Conservation (phyloP, 2,329 filamentous ascomycete genomes). For the Sporothrix luriei region DNA sequence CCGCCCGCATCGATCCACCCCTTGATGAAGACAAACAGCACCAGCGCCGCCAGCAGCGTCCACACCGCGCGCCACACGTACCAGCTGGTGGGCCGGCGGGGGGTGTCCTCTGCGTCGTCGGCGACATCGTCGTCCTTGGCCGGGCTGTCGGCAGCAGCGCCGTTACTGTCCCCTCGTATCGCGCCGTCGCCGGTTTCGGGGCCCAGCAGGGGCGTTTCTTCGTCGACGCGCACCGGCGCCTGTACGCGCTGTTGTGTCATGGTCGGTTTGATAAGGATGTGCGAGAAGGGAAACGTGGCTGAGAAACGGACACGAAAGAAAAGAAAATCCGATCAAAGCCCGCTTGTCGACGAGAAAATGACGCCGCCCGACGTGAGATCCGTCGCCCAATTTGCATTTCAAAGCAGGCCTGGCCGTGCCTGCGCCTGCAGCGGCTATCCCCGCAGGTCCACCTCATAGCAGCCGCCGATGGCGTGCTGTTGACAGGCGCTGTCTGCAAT, state of each 20-base stretch:
- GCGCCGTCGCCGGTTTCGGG: background rate
- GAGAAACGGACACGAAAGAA: too few species aligned
- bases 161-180: background rate
- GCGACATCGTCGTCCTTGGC: conserved; percentile 5
- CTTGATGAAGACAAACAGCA: conserved; percentile 48
- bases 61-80: conserved; percentile 45
- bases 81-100: conserved; percentile 29
- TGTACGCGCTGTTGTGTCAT: conserved; percentile 26
- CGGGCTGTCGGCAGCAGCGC: background rate
- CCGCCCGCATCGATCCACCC: conserved; percentile 50
- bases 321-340: too few species aligned
- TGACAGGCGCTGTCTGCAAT: background rate
- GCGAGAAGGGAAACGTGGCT: background rate
- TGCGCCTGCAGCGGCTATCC: conserved; percentile 13
- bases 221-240: conserved; percentile 21
- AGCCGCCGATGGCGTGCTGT: conserved; percentile 30
- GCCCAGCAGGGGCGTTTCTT: conserved; percentile 33
- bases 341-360: too few species aligned
- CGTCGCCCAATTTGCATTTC: conserved; percentile 22
- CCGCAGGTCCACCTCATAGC: conserved; percentile 24
- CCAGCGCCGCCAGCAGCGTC: conserved; percentile 41
- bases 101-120: background rate
- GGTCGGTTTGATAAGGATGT: background rate
- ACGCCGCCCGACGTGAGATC: background rate
- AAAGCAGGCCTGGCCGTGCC: conserved; percentile 25